phyloP scores from a whole-genome alignment of 352 stramenopile genomes.

The Phytopythium mirpurense region DNA sequence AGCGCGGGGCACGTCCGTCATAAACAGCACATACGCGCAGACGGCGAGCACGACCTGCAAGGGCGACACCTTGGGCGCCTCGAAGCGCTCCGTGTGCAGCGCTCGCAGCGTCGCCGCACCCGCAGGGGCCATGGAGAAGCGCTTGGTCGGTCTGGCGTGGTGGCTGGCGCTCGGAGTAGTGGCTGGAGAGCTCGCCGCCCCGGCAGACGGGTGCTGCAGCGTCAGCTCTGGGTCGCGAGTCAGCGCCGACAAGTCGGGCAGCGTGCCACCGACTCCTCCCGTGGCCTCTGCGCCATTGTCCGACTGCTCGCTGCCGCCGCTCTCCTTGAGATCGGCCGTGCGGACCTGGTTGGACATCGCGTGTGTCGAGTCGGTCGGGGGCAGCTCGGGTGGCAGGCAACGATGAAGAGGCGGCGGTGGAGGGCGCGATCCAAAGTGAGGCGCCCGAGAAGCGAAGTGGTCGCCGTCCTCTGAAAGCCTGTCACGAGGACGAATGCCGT shows the following conservation, averaged over 20 bases:
- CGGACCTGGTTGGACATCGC: background rate
- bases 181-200: background rate
- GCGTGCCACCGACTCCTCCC: too few relatives aligned
- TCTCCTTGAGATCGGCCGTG: background rate
- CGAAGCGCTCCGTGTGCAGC: conserved; percentile 6
- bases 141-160: background rate
- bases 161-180: background rate
- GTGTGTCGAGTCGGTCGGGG: background rate
- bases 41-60: conserved; percentile 31
- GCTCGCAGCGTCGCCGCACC: background rate
- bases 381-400: too few relatives aligned
- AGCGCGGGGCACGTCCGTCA: conserved; percentile 35
- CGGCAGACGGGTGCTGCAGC: background rate
- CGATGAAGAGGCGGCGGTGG: background rate
- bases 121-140: background rate
- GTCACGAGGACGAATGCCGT: too few relatives aligned
- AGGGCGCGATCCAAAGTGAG: too few relatives aligned
- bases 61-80: conserved; percentile 2
- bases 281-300: background rate
- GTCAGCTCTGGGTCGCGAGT: conserved; percentile 5
- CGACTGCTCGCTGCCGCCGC: background rate
- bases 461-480: too few relatives aligned
- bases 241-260: conserved; percentile 5
- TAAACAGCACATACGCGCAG: conserved; percentile 36
- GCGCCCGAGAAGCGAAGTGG: too few relatives aligned